These are phyloP conservation scores for Gaeumannomyces sp. DNA, from an alignment of 2,329 filamentous ascomycete species.

Conservation along the genomic window DNA sequence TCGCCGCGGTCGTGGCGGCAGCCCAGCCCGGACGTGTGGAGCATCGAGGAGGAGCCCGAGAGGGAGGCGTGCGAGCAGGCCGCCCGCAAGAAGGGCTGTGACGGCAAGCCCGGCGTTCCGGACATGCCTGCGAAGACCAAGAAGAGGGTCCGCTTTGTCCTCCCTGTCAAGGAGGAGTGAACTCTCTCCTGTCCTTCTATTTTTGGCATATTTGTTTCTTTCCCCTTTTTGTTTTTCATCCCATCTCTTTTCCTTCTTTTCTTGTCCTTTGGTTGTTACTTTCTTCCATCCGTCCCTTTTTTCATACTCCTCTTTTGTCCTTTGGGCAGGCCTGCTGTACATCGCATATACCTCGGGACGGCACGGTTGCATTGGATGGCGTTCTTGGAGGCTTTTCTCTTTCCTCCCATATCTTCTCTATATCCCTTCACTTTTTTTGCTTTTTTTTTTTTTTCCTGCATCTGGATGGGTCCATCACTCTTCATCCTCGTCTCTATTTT, in stretches of 20 bases:
- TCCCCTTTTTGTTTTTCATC: slow-evolving; percentile 3
- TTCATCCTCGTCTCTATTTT: not conserved
- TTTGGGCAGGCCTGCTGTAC: not conserved
- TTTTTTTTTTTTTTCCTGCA: not conserved
- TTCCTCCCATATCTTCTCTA: not conserved
- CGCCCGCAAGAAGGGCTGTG: slow-evolving; percentile 32
- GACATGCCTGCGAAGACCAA: slow-evolving; percentile 35
- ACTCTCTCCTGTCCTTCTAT: not conserved
- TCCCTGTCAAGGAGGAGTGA: slow-evolving; percentile 35
- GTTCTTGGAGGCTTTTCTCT: not conserved
- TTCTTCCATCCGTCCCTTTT: not conserved
- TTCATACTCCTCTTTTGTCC: not conserved
- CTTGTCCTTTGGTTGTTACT: not conserved
- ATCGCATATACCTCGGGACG: not conserved
- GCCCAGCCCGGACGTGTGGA: slow-evolving; percentile 54
- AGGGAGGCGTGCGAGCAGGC: slow-evolving; percentile 30
- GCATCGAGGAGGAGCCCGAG: slow-evolving; percentile 53
- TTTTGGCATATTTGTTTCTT: not conserved
- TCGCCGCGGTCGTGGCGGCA: slow-evolving; percentile 48
- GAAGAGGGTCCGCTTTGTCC: slow-evolving; percentile 51
- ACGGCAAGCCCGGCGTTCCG: slow-evolving; percentile 18
- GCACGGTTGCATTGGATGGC: slow-evolving; percentile 3
- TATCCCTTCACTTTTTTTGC: too few relatives aligned
- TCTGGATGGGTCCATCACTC: not conserved
- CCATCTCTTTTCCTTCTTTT: not conserved